Base-by-base conservation (phyloP, 768 basidiomycete genomes). In the Termitomyces sp. region DNA sequence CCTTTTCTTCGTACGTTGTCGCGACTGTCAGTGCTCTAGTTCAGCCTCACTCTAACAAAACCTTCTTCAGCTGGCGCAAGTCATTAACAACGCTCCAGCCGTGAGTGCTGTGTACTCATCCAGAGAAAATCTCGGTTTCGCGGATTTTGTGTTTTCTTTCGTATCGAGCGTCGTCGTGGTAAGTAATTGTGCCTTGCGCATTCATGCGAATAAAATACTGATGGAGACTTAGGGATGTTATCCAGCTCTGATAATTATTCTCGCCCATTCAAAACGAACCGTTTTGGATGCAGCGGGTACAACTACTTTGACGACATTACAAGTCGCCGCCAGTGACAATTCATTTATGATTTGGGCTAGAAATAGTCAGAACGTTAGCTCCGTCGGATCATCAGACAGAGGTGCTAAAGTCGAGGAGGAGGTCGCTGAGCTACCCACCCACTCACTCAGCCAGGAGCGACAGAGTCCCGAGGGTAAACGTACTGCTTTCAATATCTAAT, bases 121-220 rank as follows among this genome's bases (percentile, higher is more conserved):
- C n/a, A 45, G 55, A 16, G 50, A 51, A 53, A 32, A 53, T 18
- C 55, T 60, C 22, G 46, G 22, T n/a, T 56, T 60, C 22, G 43
- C 59, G n/a, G 53, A 56, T 33, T 48, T 60, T 4, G 45, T 56
- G 2, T 60, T 45, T 24, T 39, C 44, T 4, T 60, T 34, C 36
- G 47, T 37, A 10, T 46, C 59, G 22, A 60, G 55, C n/a, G 13
- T 60, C 22, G 36, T 56, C 3, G 59, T 60, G 49, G 59, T 47
- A 12, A 24, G 49, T 56, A 2, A 33, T 37, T 12, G 12, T 39
- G 14, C 12, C 46, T 0, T 47, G 36, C 4, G 24, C 9, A 24
- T 43, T 0, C 10, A 22, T 22, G 14, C 10, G 0, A 34, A 20
- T 1, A 5, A 0, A 34, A 20, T 50, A 8, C 22, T 27, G 2